Conservation (phyloP, 2,329 filamentous ascomycete species). For the Phialemoniopsis sp. region DNA sequence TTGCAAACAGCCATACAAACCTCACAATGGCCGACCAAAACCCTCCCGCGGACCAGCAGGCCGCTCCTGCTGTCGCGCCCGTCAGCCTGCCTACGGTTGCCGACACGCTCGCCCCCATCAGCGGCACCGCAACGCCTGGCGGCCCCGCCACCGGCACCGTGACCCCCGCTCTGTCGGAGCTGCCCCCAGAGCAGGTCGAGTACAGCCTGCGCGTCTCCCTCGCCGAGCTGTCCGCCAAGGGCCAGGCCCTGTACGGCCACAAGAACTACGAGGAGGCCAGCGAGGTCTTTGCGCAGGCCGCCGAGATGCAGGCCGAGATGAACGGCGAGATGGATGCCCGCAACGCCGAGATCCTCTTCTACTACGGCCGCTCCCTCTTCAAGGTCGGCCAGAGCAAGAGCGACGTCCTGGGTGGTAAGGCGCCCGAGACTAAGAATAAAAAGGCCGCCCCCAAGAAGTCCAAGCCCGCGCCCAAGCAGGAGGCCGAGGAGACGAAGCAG, state of each 20-base stretch:
- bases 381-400: slow-evolving; percentile 92
- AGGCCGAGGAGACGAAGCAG: slow-evolving; percentile 11
- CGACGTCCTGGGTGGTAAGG: slow-evolving; percentile 84
- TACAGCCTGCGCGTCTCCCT: slow-evolving; percentile 56
- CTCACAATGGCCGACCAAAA: slow-evolving; percentile 10
- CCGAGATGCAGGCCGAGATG: slow-evolving; percentile 83
- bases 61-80: neutral
- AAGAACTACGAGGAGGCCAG: slow-evolving; percentile 85
- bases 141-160: slow-evolving; percentile 20
- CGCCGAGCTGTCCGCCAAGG: slow-evolving; percentile 74
- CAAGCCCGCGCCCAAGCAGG: slow-evolving; percentile 31
- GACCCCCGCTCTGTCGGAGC: slow-evolving; percentile 21
- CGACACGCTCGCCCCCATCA: slow-evolving; percentile 3
- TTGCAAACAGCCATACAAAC: neutral
- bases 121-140: slow-evolving; percentile 18
- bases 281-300: slow-evolving; percentile 84
- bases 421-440: slow-evolving; percentile 51
- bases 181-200: slow-evolving; percentile 24
- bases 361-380: slow-evolving; percentile 91
- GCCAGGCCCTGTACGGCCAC: slow-evolving; percentile 79
- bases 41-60: slow-evolving; percentile 1
- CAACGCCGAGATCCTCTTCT: slow-evolving; percentile 91
- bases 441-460: slow-evolving; percentile 33
- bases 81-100: neutral
- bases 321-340: slow-evolving; percentile 88